Percentiles rank a stretch among this genome's conserved stretches.
Evolutionary conservation across 352 stramenopile genomes (phyloP).

Genomic region (Pythium monospermum): DNA sequence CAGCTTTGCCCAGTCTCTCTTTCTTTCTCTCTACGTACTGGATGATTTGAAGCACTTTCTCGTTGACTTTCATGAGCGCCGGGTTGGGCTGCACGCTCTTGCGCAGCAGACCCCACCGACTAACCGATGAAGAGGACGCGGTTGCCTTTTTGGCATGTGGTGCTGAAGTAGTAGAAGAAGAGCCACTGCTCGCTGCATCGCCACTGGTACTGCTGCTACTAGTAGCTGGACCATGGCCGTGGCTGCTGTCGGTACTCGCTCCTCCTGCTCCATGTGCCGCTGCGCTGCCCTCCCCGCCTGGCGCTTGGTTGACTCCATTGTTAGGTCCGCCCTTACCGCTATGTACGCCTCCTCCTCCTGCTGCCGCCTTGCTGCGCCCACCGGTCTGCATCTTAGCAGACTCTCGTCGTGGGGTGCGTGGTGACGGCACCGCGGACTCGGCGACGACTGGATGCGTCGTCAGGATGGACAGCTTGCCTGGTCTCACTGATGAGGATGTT

Average conservation of each 20-base stretch:
- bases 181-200: too few relatives aligned
- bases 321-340: too few relatives aligned
- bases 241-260: too few relatives aligned
- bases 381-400: too few relatives aligned
- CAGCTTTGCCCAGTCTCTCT: too few relatives aligned
- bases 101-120: constrained; percentile 21
- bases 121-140: background rate
- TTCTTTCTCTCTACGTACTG: too few relatives aligned
- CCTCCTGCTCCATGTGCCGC: background rate
- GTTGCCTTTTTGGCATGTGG: too few relatives aligned
- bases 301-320: background rate
- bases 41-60: constrained; percentile 65
- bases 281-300: background rate
- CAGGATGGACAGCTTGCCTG: constrained; percentile 1
- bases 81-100: constrained; percentile 36
- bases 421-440: background rate
- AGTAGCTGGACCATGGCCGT: too few relatives aligned
- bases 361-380: too few relatives aligned
- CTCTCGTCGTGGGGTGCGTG: constrained; percentile 2
- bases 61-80: constrained; percentile 51
- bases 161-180: too few relatives aligned
- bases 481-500: too few relatives aligned
- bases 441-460: background rate
- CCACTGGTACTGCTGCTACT: background rate
- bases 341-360: too few relatives aligned